Base-by-base conservation (phyloP, 192 early-diverging fungal species). In the Gamsiella multidivaricata region DNA sequence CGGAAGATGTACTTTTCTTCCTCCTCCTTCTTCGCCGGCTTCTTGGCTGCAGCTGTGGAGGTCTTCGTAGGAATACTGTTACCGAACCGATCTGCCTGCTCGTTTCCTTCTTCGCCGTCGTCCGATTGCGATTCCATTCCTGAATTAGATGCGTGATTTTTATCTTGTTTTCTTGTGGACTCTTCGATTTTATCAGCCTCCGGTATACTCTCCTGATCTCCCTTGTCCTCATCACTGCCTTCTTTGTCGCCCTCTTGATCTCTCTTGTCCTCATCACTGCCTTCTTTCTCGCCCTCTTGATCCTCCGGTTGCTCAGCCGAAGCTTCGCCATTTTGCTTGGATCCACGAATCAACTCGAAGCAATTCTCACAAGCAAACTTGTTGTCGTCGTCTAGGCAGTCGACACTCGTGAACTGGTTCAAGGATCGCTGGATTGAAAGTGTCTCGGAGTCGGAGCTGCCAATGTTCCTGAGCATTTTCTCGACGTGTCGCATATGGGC, bases 341-440 rank as follows among this genome's bases (percentile, higher is more conserved):
- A 12, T 17, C 22, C 46, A 5, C 61, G 18, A 31, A 65, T 33
- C 14, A 76, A 34, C 45, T 86, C 89, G 50, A 69, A 83, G 69
- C 91, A 93, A 46, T 86, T 79, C 22, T 92, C 89, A 65, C 91
- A 93, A 0, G 86, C 84, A 69, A 87, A 91, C 22, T 69, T 76
- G 66, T 91, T 87, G 11, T 88, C 85, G 0, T 88, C 89, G 42
- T 91, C 88, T 58, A 93, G 45, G 22, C 70, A 47, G 57, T 93
- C 91, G 0, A 91, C 88, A 31, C 70, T 73, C 52, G 88, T 82
- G 61, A 93, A 91, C n/a, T 80, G 73, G 45, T 65, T 74, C 51
- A 88, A 29, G 29, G 86, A 88, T 1, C 83, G 79, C 20, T 50
- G 33, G 23, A 87, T 70, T 17, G 73, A 80, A 17, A 76, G 51